phyloP scores from a whole-genome alignment of 805 yeast genomes.

The Isabelozyma gotoi region DNA sequence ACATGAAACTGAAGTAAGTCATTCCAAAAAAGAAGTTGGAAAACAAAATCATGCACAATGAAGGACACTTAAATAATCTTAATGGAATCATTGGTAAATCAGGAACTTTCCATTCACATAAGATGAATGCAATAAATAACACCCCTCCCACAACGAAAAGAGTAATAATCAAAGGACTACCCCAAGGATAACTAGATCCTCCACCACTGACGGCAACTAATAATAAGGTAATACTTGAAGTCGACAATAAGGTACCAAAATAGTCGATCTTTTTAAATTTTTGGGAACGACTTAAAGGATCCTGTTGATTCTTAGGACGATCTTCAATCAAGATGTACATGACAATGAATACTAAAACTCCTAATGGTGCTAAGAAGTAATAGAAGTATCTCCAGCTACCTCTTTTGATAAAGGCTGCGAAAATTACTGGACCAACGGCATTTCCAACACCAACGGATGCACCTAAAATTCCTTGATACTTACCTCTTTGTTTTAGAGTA shows the following conservation, averaged over 20 bases:
- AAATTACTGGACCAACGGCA: slow-evolving; percentile 55
- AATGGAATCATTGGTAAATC: slow-evolving; percentile 57
- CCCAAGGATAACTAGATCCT: slow-evolving; percentile 59
- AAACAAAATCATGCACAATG: slow-evolving; percentile 29
- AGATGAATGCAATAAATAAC: slow-evolving; percentile 39
- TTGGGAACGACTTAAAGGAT: slow-evolving; percentile 26
- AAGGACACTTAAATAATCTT: slow-evolving; percentile 34
- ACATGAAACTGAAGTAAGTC: slow-evolving; percentile 45
- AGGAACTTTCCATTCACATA: slow-evolving; percentile 51
- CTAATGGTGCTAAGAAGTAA: slow-evolving; percentile 46
- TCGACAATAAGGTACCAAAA: slow-evolving; percentile 48
- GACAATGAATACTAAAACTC: slow-evolving; percentile 27
- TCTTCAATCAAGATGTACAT: slow-evolving; percentile 37
- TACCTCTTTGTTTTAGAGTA: slow-evolving; percentile 52
- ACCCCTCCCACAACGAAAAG: slow-evolving; percentile 35
- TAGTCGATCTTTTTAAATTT: slow-evolving; percentile 52
- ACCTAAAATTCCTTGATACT: slow-evolving; percentile 57
- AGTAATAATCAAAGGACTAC: slow-evolving; percentile 35
- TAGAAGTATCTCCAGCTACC: slow-evolving; percentile 57
- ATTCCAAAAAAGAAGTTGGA: slow-evolving; percentile 49
- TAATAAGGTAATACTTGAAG: slow-evolving; percentile 48
- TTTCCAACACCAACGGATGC: slow-evolving; percentile 51
- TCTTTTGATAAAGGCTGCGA: slow-evolving; percentile 47
- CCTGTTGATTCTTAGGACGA: slow-evolving; percentile 19
- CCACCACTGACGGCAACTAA: slow-evolving; percentile 63